Evolutionary conservation across 306 rosid species (phyloP).

Genomic region (Boehmeria nivea): DNA sequence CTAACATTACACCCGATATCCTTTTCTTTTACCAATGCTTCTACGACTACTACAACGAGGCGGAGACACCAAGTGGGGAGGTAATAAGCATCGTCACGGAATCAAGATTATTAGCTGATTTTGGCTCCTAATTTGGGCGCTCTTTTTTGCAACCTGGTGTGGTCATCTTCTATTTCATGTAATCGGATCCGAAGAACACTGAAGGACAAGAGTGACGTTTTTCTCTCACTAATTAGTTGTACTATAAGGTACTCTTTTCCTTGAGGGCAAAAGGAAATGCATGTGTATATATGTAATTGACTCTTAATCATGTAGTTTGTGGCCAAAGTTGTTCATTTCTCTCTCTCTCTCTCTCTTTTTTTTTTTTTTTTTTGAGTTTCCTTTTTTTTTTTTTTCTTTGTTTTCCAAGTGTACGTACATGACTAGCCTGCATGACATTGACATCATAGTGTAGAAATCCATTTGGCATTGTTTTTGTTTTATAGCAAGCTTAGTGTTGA

Average conservation of each 20-base stretch:
- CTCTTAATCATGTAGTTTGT: constrained; percentile 26
- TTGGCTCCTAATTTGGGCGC: constrained; percentile 49
- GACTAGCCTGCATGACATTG: no score
- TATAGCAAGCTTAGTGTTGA: no score
- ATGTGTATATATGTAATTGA: constrained; percentile 64
- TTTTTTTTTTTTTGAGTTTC: not conserved
- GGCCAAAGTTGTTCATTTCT: constrained; percentile 36
- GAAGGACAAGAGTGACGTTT: constrained; percentile 28
- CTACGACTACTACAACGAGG: constrained; percentile 22
- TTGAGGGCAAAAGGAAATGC: constrained; percentile 50
- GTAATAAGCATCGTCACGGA: constrained; percentile 36
- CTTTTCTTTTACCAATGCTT: constrained; percentile 37
- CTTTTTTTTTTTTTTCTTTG: not conserved
- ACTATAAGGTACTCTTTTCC: constrained; percentile 53
- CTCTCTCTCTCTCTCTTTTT: no score
- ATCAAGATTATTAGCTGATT: constrained; percentile 47
- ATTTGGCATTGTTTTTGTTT: no score
- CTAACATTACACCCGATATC: constrained; percentile 68
- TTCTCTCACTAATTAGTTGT: constrained; percentile 61
- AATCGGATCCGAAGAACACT: constrained; percentile 48
- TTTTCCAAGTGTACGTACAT: not conserved
- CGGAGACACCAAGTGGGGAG: constrained; percentile 61
- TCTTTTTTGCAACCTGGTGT: constrained; percentile 41
- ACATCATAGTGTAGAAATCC: no score
- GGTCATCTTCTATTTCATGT: constrained; percentile 42